A percentile compares a stretch with the other conserved stretches of the same genome.
These are phyloP conservation scores for Pholiota conissans DNA, from an alignment of 768 basidiomycete species.

Conservation along the genomic window DNA sequence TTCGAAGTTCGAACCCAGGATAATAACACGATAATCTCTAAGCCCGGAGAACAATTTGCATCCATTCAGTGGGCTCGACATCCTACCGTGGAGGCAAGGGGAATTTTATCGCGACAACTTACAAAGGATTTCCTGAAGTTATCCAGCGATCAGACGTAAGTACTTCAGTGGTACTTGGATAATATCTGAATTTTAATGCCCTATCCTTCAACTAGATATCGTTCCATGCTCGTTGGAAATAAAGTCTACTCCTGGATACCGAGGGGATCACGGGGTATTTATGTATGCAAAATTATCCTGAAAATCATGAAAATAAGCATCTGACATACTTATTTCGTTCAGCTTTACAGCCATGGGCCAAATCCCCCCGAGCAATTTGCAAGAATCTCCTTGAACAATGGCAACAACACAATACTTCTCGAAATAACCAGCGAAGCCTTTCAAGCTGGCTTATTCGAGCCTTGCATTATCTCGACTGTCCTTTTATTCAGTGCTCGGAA, in stretches of 20 bases:
- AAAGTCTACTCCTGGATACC: constrained; percentile 18
- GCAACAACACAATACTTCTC: constrained; percentile 8
- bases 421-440: constrained; percentile 20
- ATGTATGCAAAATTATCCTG: constrained; percentile 3
- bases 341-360: constrained; percentile 20
- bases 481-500: constrained; percentile 10
- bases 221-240: constrained; percentile 14
- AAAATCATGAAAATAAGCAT: neutral
- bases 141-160: constrained; percentile 16
- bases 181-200: neutral
- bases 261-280: constrained; percentile 7
- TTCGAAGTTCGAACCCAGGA: constrained; percentile 34
- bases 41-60: constrained; percentile 14
- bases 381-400: constrained; percentile 4
- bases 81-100: constrained; percentile 17
- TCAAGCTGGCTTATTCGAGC: constrained; percentile 14
- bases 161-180: neutral
- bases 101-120: constrained; percentile 13
- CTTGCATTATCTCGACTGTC: constrained; percentile 15
- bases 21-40: constrained; percentile 10
- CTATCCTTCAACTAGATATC: constrained; percentile 8
- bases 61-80: constrained; percentile 16
- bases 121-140: constrained; percentile 18
- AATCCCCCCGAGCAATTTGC: constrained; percentile 20
- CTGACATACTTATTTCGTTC: neutral